Evolutionary conservation across 257 asterid species (phyloP).

Genomic region (Osmanthus fragrans): DNA sequence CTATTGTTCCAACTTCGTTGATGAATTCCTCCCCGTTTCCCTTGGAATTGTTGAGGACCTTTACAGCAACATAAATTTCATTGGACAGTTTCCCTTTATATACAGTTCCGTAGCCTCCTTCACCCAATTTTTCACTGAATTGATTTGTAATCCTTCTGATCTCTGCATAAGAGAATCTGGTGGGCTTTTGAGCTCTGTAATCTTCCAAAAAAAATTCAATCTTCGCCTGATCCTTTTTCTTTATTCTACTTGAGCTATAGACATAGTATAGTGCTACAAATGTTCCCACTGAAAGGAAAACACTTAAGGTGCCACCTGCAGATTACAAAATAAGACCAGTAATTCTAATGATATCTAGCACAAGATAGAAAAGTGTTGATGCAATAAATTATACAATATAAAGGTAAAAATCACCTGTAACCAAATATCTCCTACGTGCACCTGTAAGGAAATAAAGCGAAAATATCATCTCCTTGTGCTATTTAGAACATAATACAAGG

Average conservation of each 20-base stretch:
- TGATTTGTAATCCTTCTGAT: slow-evolving; percentile 40
- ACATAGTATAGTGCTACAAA: background rate
- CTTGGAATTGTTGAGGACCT: slow-evolving; percentile 20
- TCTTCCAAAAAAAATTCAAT: slow-evolving; percentile 40
- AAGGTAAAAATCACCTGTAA: background rate
- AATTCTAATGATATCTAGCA: background rate
- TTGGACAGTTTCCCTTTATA: slow-evolving; percentile 32
- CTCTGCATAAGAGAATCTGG: slow-evolving; percentile 43
- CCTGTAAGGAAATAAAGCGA: background rate
- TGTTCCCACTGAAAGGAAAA: background rate
- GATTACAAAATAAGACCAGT: background rate
- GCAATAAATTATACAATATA: background rate
- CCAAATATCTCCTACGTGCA: background rate
- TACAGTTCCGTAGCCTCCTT: slow-evolving; percentile 40
- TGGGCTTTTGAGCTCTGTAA: slow-evolving; percentile 38
- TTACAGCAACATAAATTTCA: slow-evolving; percentile 31
- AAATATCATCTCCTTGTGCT: background rate
- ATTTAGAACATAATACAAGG: background rate
- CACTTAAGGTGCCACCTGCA: slow-evolving; percentile 5
- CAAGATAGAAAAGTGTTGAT: too few relatives aligned
- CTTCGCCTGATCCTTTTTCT: slow-evolving; percentile 28
- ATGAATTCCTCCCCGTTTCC: slow-evolving; percentile 35
- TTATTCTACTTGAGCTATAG: background rate
- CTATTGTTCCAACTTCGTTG: slow-evolving; percentile 30
- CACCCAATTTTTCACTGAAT: slow-evolving; percentile 28